phyloP scores from a whole-genome alignment of 768 basidiomycete species.

The Mycena albidolilacea region DNA sequence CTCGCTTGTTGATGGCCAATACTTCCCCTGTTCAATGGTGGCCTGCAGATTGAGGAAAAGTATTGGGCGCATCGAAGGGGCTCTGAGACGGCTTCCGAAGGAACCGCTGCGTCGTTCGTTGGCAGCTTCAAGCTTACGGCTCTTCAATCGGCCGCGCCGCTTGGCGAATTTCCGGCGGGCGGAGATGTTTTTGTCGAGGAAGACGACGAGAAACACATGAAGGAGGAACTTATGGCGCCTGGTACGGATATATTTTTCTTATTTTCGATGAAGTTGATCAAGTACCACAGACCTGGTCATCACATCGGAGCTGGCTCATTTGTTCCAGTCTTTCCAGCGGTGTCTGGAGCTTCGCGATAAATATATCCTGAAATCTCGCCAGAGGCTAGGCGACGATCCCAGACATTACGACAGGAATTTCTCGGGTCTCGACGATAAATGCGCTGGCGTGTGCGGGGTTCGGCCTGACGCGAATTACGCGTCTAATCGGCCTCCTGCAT shows the following conservation, averaged over 20 bases:
- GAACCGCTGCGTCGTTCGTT: conserved; percentile 50
- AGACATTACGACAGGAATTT: conserved; percentile 90
- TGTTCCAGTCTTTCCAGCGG: conserved; percentile 82
- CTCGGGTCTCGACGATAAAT: conserved; percentile 73
- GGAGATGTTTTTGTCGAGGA: conserved; percentile 48
- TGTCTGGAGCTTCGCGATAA: conserved; percentile 96
- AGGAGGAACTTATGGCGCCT: conserved; percentile 39
- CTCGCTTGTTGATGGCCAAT: conserved; percentile 23
- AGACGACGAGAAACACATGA: conserved; percentile 45
- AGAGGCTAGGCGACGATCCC: conserved; percentile 96
- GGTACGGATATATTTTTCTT: conserved; percentile 35
- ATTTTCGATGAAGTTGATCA: conserved; percentile 38
- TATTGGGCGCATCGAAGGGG: conserved; percentile 74
- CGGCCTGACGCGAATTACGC: conserved; percentile 69
- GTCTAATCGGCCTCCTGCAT: conserved; percentile 43
- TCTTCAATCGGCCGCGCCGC: conserved; percentile 48
- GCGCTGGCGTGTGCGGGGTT: conserved; percentile 76
- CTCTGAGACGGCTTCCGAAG: conserved; percentile 68
- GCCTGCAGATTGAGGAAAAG: conserved; percentile 79
- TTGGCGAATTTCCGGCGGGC: conserved; percentile 36
- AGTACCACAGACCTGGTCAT: conserved; percentile 49
- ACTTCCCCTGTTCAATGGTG: conserved; percentile 2
- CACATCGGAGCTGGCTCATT: conserved; percentile 63
- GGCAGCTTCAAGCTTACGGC: conserved; percentile 58
- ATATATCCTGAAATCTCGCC: conserved; percentile 90